A percentile compares a stretch with the other conserved stretches of the same genome.
Conservation (phyloP, 1,139 yeast species). For the Yamadazyma dushanensis region DNA sequence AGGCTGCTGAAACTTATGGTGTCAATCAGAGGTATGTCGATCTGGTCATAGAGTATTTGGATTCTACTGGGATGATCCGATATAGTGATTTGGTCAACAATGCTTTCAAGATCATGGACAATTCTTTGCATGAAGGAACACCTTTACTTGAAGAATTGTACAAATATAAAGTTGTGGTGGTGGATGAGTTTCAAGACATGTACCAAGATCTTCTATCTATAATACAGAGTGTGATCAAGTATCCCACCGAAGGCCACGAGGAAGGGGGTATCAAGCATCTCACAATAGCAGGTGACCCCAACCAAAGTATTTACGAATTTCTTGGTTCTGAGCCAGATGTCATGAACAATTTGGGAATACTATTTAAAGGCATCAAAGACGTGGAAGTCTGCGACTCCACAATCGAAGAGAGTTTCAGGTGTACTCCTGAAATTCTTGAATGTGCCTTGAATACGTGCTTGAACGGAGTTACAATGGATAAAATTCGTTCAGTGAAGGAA, state of each 20-base stretch:
- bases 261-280: conserved; percentile 43
- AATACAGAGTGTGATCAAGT: conserved; percentile 35
- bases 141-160: conserved; percentile 24
- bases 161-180: conserved; percentile 43
- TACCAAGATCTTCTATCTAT: conserved; percentile 51
- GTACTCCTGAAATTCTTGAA: conserved; percentile 54
- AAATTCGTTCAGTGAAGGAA: conserved; percentile 20
- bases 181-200: conserved; percentile 80
- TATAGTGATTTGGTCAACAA: conserved; percentile 37
- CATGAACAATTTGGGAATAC: conserved; percentile 23
- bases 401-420: conserved; percentile 55
- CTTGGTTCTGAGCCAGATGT: conserved; percentile 50
- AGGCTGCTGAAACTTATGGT: conserved; percentile 24
- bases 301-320: conserved; percentile 71
- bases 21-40: conserved; percentile 24
- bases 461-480: conserved; percentile 4
- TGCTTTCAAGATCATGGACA: conserved; percentile 27
- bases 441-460: conserved; percentile 37
- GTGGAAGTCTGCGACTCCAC: conserved; percentile 26
- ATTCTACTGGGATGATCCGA: conserved; percentile 34
- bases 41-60: conserved; percentile 23
- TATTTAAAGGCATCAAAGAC: conserved; percentile 30
- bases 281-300: conserved; percentile 71
- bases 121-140: conserved; percentile 9
- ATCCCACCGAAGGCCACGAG: conserved; percentile 23